Base-by-base conservation (phyloP, 371 early-diverging fungal genomes). In the Quaeritorhiza haematococci region DNA sequence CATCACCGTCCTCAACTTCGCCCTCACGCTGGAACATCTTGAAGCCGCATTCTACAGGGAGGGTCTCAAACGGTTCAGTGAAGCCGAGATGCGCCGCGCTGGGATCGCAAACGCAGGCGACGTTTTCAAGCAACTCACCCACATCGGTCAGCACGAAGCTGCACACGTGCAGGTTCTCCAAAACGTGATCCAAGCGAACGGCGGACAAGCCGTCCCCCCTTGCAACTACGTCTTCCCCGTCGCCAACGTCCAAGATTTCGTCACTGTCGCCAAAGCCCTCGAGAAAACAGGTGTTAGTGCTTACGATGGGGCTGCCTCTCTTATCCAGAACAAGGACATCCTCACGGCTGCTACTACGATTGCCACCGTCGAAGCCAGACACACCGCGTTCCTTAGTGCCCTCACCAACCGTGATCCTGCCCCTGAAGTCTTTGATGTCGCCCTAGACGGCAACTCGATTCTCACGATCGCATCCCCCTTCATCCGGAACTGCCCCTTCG, bases 211-310 rank as follows among this genome's bases (percentile, higher is more conserved):
- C 21, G 69, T 70, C 19, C 63, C 71, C 17, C 35, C 48, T 21
- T 79, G 77, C 64, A 50, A 60, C 10, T 76, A 67, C 74, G 64
- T 66, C 45, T 75, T 79, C 56, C 41, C 47, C 19, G 38, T 24
- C 15, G 64, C 65, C 0, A 64, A 63, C 21, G 53, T 74, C 27
- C 44, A 55, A 26, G 55, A 53, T 34, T 75, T 74, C 59, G 24
- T 75, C 21, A 60, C 68, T 10, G 51, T 59, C 15, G 74, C 79
- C 8, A 56, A 60, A 15, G 62, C 65, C 15, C 61, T 79, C 32
- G 79, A 79, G 56, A 59, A 60, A 5, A 68, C 69, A 0, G 76
- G 76, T 19, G 70, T 71, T n/a, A 54, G 57, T 0, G 76, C 79
- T 28, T 79, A 76, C 63, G 53, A 60, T 43, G 76, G 79, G 13